Conservation (phyloP, 1,284 basidiomycete species). For the Tilletia indica region DNA sequence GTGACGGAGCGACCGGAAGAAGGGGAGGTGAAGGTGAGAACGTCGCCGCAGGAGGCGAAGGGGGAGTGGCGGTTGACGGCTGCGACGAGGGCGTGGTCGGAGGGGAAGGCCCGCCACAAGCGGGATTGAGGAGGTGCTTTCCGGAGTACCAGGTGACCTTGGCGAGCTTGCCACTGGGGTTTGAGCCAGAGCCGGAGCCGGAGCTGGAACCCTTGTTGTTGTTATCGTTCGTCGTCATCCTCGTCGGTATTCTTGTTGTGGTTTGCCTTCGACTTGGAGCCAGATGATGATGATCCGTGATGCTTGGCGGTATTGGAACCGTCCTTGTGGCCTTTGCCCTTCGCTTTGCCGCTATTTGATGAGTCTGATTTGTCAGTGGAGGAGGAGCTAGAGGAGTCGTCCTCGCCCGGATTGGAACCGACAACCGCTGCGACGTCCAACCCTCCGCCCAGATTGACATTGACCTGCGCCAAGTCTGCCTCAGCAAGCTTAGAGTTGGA, state of each 20-base stretch:
- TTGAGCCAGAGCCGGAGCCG: constrained; percentile 3
- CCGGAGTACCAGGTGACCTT: constrained; percentile 13
- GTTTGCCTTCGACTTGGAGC: background rate
- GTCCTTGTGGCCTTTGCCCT: background rate
- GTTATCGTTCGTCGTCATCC: background rate
- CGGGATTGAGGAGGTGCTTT: background rate
- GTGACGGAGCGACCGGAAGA: background rate
- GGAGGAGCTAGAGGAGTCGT: background rate
- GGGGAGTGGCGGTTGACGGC: constrained; percentile 13
- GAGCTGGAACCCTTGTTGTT: background rate
- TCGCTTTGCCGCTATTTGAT: background rate
- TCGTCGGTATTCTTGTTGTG: background rate
- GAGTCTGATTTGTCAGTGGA: no score
- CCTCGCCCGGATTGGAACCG: background rate
- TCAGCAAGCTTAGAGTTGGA: background rate
- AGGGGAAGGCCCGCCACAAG: constrained; percentile 9
- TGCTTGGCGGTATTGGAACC: background rate
- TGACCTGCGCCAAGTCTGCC: background rate
- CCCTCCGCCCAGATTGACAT: background rate
- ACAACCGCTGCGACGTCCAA: background rate
- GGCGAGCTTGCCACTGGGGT: background rate
- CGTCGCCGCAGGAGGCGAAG: background rate
- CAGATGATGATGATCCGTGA: background rate
- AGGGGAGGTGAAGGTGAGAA: constrained; percentile 1
- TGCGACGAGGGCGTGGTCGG: constrained; percentile 13